phyloP scores from a whole-genome alignment of 208 protist species.

The Tritrichomonas foetus region DNA sequence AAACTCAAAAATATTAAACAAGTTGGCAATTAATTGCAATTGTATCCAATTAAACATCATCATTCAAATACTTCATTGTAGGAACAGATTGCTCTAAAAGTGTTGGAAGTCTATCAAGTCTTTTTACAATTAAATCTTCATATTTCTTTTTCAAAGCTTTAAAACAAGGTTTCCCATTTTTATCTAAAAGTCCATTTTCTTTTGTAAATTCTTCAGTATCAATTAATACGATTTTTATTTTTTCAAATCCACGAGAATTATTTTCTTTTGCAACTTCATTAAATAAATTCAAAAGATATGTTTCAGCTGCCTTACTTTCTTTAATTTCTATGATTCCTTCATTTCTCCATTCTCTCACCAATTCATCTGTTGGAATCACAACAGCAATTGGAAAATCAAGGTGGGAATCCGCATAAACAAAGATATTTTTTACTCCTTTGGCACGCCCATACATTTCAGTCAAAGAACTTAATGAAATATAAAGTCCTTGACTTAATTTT shows the following conservation, averaged over 20 bases:
- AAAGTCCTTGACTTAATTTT: background rate
- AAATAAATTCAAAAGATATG: too few relatives aligned
- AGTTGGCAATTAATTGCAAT: too few relatives aligned
- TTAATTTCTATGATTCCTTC: background rate
- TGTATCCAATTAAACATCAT: too few relatives aligned
- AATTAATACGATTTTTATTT: background rate
- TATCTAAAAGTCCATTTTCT: background rate
- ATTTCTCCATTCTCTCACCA: background rate
- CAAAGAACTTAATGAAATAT: background rate
- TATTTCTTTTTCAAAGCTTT: background rate
- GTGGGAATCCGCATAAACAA: background rate
- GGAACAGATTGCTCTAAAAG: too few relatives aligned
- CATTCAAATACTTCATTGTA: too few relatives aligned
- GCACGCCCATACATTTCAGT: background rate
- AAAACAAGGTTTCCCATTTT: background rate
- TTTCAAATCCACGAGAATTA: conserved; percentile 37
- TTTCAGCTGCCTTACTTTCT: background rate
- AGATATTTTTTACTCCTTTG: background rate
- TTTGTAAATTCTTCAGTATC: background rate
- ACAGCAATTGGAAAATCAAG: background rate
- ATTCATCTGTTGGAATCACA: background rate
- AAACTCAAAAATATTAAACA: too few relatives aligned
- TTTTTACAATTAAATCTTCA: background rate
- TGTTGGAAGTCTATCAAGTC: too few relatives aligned
- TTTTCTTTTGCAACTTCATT: too few relatives aligned